Base-by-base conservation (phyloP, 2,329 filamentous ascomycete genomes). In the Trichoderma oligosporum region DNA sequence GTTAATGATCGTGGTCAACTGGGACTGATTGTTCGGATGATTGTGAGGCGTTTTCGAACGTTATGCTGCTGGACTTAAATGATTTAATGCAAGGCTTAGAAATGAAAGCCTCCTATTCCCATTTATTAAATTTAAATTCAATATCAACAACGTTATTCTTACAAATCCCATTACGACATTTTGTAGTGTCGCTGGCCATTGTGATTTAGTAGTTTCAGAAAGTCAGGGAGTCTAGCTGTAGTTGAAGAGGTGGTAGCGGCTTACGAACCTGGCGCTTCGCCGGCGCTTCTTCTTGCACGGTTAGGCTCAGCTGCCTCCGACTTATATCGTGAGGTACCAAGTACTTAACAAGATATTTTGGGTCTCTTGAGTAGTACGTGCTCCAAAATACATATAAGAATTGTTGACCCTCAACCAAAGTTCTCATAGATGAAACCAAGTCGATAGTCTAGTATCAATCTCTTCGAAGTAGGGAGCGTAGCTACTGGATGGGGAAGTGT, bases 51-150 rank as follows among this genome's bases (percentile, higher is more conserved):
- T 56, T 56, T 29, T 35, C 41, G 51, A 54, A 45, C 22, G 31
- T 27, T 29, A 54, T 36, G 39, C 39, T 36, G 22, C 51, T 54
- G 51, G 11, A 36, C 45, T 54, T 45, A 54, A 27, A 54, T 54
- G 51, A 54, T 54, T 45, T 54, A 54, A 54, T 54, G 51, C 51
- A 54, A 36, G 25, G 51, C 29, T 33, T 53, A 36, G 4, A 45
- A 22, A 18, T n/a, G 27, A 11, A 45, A 46, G 51, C 51, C 51
- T 46, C 22, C n/a, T 53, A 54, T 54, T 54, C 39, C 51, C 51
- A 29, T 45, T 24, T 52, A 45, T 45, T 38, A 36, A 7, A 46
- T 54, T 45, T 41, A 38, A 54, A 46, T 54, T 45, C 51, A 38
- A 54, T 54, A 45, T 29, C 39, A 45, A 45, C 12, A 24, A 42